A percentile compares a stretch with the other conserved stretches of the same genome.
phyloP scores from a whole-genome alignment of 2,329 filamentous ascomycete genomes.

The Talaromyces rugulosus region DNA sequence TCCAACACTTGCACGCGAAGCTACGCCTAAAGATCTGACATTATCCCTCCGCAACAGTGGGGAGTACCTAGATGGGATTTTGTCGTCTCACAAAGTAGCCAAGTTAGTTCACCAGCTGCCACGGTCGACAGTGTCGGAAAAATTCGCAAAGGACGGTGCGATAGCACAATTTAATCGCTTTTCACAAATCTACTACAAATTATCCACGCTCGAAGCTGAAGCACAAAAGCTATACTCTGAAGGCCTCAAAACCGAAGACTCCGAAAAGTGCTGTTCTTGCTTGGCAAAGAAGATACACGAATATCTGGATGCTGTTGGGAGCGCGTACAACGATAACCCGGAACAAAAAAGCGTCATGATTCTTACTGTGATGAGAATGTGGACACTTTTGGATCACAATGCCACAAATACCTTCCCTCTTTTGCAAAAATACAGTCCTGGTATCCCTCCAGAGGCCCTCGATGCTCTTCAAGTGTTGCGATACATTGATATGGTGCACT shows the following conservation, averaged over 20 bases:
- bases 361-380: conserved; percentile 54
- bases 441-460: conserved; percentile 48
- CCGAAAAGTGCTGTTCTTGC: conserved; percentile 19
- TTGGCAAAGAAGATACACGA: conserved; percentile 30
- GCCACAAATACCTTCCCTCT: conserved; percentile 43
- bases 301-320: conserved; percentile 31
- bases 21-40: background rate
- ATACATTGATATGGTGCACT: conserved; percentile 46
- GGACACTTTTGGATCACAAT: conserved; percentile 52
- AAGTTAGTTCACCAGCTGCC: background rate
- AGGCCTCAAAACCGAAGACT: background rate
- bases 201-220: background rate
- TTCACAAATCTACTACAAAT: background rate
- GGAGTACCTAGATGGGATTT: background rate
- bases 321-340: conserved; percentile 41
- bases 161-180: background rate
- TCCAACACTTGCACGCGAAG: background rate
- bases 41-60: conserved; percentile 1
- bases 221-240: background rate
- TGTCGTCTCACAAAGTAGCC: background rate
- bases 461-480: conserved; percentile 52
- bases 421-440: conserved; percentile 49
- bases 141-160: background rate
- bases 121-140: background rate
- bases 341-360: conserved; percentile 52